phyloP scores from a whole-genome alignment of 1,284 basidiomycete genomes.

The Hemileia vastatrix region DNA sequence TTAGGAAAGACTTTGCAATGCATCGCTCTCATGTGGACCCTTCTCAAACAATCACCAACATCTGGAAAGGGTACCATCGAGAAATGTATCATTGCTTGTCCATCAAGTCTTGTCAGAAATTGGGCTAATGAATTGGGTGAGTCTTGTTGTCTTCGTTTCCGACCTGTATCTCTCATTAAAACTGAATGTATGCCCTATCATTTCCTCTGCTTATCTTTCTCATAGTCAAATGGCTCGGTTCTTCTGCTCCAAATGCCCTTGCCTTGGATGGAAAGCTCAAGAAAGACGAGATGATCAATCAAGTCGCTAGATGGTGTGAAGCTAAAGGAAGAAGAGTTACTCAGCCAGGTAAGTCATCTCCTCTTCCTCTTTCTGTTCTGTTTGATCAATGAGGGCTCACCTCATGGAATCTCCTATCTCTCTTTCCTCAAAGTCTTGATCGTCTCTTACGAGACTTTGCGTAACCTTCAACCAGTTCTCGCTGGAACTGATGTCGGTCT shows the following conservation, averaged over 20 bases:
- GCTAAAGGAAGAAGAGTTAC: conserved; percentile 35
- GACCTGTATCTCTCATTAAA: neutral
- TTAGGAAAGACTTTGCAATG: conserved; percentile 88
- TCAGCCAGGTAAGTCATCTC: conserved; percentile 29
- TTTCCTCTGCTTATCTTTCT: too few relatives aligned
- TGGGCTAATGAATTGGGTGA: conserved; percentile 93
- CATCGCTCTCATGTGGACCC: conserved; percentile 87
- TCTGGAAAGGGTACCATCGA: conserved; percentile 80
- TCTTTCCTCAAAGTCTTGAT: conserved; percentile 69
- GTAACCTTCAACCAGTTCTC: conserved; percentile 64
- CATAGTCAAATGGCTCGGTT: conserved; percentile 39
- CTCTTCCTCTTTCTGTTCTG: neutral
- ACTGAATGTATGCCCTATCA: too few relatives aligned
- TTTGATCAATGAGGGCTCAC: neutral
- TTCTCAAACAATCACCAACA: conserved; percentile 86
- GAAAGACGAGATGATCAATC: conserved; percentile 40
- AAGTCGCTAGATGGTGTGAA: conserved; percentile 39
- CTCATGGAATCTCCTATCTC: neutral
- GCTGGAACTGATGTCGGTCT: conserved; percentile 74
- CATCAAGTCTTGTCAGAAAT: conserved; percentile 89
- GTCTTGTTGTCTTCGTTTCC: conserved; percentile 38
- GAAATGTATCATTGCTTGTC: conserved; percentile 95
- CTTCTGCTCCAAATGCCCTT: conserved; percentile 35
- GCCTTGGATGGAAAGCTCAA: conserved; percentile 40
- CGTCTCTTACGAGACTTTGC: conserved; percentile 91